A percentile compares a stretch with the other conserved stretches of the same genome.
These are phyloP conservation scores for Apiospora koreana DNA, from an alignment of 2,329 filamentous ascomycete genomes.

Conservation along the genomic window DNA sequence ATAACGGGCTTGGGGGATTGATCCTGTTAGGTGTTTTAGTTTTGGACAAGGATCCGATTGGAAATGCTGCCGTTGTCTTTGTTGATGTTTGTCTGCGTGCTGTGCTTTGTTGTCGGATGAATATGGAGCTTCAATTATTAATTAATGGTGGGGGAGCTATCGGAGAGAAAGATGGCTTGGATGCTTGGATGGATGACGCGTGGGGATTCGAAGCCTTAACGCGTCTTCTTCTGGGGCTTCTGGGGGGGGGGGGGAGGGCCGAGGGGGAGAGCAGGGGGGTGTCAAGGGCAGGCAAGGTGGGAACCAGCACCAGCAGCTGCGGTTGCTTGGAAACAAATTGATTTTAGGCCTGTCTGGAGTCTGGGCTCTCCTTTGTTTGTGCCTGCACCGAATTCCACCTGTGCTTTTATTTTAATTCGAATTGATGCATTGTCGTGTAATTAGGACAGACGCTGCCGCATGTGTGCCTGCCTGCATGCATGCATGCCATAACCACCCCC, in stretches of 20 bases:
- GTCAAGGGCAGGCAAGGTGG: too few relatives aligned
- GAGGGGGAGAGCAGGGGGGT: too few relatives aligned
- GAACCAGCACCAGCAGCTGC: background rate
- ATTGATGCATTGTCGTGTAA: background rate
- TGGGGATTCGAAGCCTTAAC: background rate
- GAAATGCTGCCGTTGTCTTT: background rate
- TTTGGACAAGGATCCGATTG: background rate
- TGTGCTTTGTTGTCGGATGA: background rate
- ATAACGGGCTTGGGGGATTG: constrained; percentile 17
- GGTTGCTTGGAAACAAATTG: background rate
- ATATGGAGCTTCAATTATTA: background rate
- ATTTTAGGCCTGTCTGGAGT: background rate
- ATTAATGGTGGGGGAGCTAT: constrained; percentile 1
- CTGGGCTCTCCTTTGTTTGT: background rate
- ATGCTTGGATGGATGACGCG: constrained; percentile 12
- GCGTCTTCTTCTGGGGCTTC: background rate
- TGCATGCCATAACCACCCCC: background rate
- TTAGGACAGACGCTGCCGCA: background rate
- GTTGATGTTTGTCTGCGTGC: background rate
- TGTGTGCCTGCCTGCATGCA: too few relatives aligned
- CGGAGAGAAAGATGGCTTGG: background rate
- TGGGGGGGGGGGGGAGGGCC: background rate
- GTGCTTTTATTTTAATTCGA: background rate
- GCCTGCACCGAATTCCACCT: too few relatives aligned
- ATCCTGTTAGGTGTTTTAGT: background rate